Evolutionary conservation across 345 rosid species (phyloP).

Genomic region (Punica granatum): DNA sequence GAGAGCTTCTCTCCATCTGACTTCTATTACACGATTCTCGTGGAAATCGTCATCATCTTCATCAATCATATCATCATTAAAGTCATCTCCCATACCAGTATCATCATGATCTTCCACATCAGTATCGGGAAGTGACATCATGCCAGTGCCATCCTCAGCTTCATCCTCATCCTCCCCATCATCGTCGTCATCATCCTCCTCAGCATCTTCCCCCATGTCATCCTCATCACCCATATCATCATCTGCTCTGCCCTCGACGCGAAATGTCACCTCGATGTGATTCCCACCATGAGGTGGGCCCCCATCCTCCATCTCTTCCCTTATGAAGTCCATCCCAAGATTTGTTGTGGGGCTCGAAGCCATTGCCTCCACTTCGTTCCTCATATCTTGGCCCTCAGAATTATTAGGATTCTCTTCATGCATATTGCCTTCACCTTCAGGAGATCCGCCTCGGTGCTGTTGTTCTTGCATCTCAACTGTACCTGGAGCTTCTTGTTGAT

Average conservation of each 20-base stretch:
- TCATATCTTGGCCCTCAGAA: conserved; percentile 58
- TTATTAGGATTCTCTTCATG: conserved; percentile 37
- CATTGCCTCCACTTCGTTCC: conserved; percentile 55
- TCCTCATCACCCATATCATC: conserved; percentile 89
- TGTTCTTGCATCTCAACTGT: conserved; percentile 38
- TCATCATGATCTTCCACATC: conserved; percentile 96
- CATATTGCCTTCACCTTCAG: conserved; percentile 35
- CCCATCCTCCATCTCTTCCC: conserved; percentile 74
- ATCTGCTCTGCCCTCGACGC: conserved; percentile 69
- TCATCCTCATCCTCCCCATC: conserved; percentile 95
- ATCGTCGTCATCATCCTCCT: conserved; percentile 76
- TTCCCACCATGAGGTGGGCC: conserved; percentile 42
- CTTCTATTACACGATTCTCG: conserved; percentile 85
- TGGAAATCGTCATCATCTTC: conserved; percentile 96
- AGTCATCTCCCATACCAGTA: conserved; percentile 83
- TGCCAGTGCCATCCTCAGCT: conserved; percentile 90
- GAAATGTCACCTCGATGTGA: conserved; percentile 81
- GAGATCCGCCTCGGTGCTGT: conserved; percentile 40
- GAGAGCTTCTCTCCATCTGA: conserved; percentile 92
- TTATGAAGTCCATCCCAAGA: conserved; percentile 77
- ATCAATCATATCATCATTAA: conserved; percentile 88
- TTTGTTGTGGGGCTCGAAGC: conserved; percentile 45
- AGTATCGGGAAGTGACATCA: conserved; percentile 92
- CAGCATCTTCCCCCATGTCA: conserved; percentile 96
- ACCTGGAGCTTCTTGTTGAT: conserved; percentile 37